Evolutionary conservation across 2,329 filamentous ascomycete species (phyloP).

Genomic region (Orbilia quercus): DNA sequence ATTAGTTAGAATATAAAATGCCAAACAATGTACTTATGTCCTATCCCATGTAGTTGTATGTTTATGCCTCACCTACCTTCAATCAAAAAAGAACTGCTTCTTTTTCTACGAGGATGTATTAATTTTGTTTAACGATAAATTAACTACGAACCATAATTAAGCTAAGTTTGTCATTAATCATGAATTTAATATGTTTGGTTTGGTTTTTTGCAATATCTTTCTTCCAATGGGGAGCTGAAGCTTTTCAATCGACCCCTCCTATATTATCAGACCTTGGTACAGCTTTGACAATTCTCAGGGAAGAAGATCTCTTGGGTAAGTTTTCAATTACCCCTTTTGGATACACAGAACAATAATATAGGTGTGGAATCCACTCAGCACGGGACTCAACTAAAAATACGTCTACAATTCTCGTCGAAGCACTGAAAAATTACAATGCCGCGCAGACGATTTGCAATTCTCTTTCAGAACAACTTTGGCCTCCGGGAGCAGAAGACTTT

Average conservation of each 20-base stretch:
- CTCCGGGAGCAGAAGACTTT: conserved; percentile 21
- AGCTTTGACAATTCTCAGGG: conserved; percentile 33
- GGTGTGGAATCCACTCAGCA: no score
- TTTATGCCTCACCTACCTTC: no score
- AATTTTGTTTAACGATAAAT: no score
- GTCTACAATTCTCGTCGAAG: conserved; percentile 25
- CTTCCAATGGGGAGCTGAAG: not conserved
- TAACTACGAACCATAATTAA: no score
- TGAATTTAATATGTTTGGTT: not conserved
- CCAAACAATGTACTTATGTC: no score
- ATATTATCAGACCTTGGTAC: conserved; percentile 14
- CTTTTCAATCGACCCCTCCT: not conserved
- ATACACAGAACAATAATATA: no score
- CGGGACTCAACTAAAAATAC: conserved; percentile 11
- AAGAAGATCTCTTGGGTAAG: conserved; percentile 43
- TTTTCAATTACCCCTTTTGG: no score
- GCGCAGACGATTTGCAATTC: not conserved
- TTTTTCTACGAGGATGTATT: no score
- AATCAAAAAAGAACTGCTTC: no score
- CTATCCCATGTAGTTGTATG: no score
- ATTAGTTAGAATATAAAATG: no score
- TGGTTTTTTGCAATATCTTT: not conserved
- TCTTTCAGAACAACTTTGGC: conserved; percentile 25
- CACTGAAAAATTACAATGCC: not conserved
- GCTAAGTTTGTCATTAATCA: not conserved